Evolutionary conservation across 768 basidiomycete genomes (phyloP).

Genomic region (Amanita exitialis): DNA sequence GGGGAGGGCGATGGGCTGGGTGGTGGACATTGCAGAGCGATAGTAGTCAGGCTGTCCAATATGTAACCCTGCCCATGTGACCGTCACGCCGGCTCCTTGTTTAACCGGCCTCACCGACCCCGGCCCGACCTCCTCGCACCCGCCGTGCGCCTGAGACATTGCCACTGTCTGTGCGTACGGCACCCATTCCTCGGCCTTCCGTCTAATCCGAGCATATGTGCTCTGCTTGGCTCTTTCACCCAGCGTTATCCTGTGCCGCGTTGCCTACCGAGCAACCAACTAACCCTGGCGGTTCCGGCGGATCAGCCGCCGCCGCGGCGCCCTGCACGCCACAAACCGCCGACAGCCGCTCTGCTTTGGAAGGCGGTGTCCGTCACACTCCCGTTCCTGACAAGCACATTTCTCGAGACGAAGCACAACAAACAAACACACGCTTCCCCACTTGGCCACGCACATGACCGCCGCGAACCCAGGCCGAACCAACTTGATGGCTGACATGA

Average conservation of each 20-base stretch:
- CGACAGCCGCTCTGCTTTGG: neutral
- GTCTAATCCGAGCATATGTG: neutral
- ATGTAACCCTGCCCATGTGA: constrained; percentile 3
- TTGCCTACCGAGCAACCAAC: neutral
- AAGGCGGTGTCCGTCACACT: neutral
- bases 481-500: neutral
- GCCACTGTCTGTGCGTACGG: neutral
- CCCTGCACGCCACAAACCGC: neutral
- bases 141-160: neutral
- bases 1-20: constrained; percentile 40
- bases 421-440: neutral
- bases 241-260: neutral
- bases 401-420: neutral
- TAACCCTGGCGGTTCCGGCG: neutral
- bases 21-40: constrained; percentile 14
- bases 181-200: neutral
- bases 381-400: neutral
- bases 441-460: neutral
- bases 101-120: neutral
- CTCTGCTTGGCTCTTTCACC: no score
- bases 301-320: neutral
- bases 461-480: neutral
- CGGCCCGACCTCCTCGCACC: neutral
- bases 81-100: neutral
- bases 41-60: constrained; percentile 5